Percentiles rank a stretch among this genome's conserved stretches.
Conservation (phyloP, 2,329 filamentous ascomycete species). For the Rhynchosporium secalis region DNA sequence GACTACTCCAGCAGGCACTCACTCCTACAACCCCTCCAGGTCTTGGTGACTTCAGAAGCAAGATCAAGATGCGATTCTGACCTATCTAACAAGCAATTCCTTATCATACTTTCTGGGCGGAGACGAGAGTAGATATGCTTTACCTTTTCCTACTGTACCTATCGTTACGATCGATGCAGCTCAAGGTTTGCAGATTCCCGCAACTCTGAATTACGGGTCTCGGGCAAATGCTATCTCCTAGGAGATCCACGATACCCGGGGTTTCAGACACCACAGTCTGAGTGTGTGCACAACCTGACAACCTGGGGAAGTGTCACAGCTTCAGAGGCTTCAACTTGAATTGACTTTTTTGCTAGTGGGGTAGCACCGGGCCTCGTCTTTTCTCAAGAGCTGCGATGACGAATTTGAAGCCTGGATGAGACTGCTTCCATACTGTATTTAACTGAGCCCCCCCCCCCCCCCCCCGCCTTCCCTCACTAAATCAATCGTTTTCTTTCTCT, state of each 20-base stretch:
- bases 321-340: constrained; percentile 4
- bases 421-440: background rate
- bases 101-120: background rate
- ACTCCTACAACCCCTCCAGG: background rate
- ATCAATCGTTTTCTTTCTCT: background rate
- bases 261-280: constrained; percentile 22
- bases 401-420: constrained; percentile 4
- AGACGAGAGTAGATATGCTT: background rate
- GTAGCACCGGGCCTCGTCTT: background rate
- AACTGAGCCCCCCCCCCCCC: background rate
- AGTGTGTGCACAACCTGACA: background rate
- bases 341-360: background rate
- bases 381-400: constrained; percentile 5
- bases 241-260: background rate
- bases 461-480: background rate
- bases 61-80: background rate
- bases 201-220: background rate
- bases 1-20: background rate
- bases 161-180: constrained; percentile 5
- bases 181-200: constrained; percentile 8
- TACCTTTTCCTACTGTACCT: background rate
- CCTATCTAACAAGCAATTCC: background rate
- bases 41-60: background rate
- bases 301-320: constrained; percentile 16
- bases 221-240: background rate